phyloP scores from a whole-genome alignment of 306 rosid genomes.

The Trifolium subterraneum region DNA sequence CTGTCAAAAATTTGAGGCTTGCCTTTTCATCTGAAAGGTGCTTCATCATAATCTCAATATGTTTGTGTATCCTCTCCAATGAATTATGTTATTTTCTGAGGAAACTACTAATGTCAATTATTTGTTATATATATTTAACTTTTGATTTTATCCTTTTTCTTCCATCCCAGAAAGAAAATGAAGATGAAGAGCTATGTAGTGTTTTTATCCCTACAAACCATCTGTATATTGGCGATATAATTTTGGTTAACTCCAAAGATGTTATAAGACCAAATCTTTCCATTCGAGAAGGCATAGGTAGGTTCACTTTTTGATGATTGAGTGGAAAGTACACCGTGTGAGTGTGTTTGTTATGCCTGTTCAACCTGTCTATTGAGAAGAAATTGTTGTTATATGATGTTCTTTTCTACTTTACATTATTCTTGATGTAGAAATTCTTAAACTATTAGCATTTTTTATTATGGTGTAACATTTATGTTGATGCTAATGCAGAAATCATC shows the following conservation, averaged over 20 bases:
- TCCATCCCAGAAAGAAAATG: slow-evolving; percentile 64
- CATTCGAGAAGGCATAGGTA: slow-evolving; percentile 94
- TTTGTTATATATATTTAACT: slow-evolving; percentile 27
- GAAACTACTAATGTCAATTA: slow-evolving; percentile 2
- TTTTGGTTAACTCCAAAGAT: slow-evolving; percentile 75
- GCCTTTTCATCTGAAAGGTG: slow-evolving; percentile 18
- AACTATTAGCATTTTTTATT: neutral
- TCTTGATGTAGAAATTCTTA: neutral
- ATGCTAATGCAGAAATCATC: slow-evolving; percentile 71
- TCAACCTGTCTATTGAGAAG: neutral
- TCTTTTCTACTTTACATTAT: slow-evolving; percentile 19
- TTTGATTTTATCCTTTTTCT: slow-evolving; percentile 29
- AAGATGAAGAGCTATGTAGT: slow-evolving; percentile 90
- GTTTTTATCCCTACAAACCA: slow-evolving; percentile 94
- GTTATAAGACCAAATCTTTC: slow-evolving; percentile 88
- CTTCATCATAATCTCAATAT: slow-evolving; percentile 24
- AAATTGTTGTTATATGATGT: slow-evolving; percentile 17
- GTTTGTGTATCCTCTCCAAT: slow-evolving; percentile 15
- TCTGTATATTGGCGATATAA: slow-evolving; percentile 83
- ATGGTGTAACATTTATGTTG: neutral
- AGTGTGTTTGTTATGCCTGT: neutral
- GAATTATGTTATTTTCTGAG: slow-evolving; percentile 27
- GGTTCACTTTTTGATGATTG: slow-evolving; percentile 25
- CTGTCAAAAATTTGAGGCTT: neutral
- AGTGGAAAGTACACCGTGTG: neutral